phyloP scores from a whole-genome alignment of 1,284 basidiomycete species.

The Ganoderma leucocontextum region DNA sequence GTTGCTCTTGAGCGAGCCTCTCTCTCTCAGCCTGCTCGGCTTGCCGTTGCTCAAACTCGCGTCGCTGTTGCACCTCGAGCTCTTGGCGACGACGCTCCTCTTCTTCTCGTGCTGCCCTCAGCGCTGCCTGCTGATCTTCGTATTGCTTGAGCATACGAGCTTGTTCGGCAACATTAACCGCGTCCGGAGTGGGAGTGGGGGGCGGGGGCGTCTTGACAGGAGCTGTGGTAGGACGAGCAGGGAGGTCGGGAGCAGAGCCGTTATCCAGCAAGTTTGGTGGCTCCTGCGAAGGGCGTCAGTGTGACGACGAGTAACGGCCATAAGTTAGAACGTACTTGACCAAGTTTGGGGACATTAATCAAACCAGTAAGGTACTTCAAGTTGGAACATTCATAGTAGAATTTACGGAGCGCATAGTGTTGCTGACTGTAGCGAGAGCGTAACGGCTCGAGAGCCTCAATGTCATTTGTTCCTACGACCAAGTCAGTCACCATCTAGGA shows the following conservation, averaged over 20 bases:
- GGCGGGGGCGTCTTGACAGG: slow-evolving; percentile 66
- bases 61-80: slow-evolving; percentile 82
- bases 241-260: slow-evolving; percentile 87
- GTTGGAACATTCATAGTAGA: slow-evolving; percentile 98
- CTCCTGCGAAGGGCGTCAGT: slow-evolving; percentile 60
- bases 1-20: slow-evolving; percentile 88
- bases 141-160: slow-evolving; percentile 96
- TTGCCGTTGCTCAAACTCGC: slow-evolving; percentile 93
- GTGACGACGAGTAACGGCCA: slow-evolving; percentile 11
- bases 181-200: slow-evolving; percentile 76
- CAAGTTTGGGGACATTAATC: slow-evolving; percentile 96
- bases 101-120: slow-evolving; percentile 82
- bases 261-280: slow-evolving; percentile 91
- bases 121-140: slow-evolving; percentile 91
- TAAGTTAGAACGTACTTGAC: slow-evolving; percentile 63
- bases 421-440: slow-evolving; percentile 87
- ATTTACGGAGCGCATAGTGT: slow-evolving; percentile 91
- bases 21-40: slow-evolving; percentile 90
- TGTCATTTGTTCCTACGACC: slow-evolving; percentile 81
- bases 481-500: slow-evolving; percentile 5
- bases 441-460: slow-evolving; percentile 87
- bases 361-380: slow-evolving; percentile 95
- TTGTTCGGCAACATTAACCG: slow-evolving; percentile 90
- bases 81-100: slow-evolving; percentile 86
- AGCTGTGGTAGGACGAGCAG: slow-evolving; percentile 81